Percentiles rank a stretch among this genome's conserved stretches.
Conservation (phyloP, 257 asterid genomes). For the Nicotiana tabacum region DNA sequence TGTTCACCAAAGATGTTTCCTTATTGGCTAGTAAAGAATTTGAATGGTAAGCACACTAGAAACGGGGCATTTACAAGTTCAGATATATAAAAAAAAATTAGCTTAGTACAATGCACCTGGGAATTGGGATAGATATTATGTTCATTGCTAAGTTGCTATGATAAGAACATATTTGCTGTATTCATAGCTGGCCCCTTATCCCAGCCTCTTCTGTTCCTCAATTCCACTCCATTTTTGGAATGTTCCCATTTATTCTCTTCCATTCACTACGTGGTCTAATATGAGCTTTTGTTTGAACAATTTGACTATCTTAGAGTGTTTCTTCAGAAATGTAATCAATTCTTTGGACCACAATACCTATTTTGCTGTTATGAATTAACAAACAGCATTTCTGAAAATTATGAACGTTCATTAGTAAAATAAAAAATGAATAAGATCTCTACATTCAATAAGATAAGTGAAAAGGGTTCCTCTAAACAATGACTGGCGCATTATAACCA, state of each 20-base stretch:
- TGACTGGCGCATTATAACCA: too few relatives aligned
- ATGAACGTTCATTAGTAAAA: too few relatives aligned
- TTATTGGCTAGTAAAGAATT: not conserved
- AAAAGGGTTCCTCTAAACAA: too few relatives aligned
- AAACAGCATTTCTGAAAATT: too few relatives aligned
- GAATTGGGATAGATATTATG: not conserved
- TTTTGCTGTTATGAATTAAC: not conserved
- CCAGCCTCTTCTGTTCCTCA: not conserved
- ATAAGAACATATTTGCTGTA: not conserved
- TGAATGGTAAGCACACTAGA: slow-evolving; percentile 3
- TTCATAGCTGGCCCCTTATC: not conserved
- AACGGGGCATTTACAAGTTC: not conserved
- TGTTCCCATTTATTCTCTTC: not conserved
- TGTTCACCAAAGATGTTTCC: not conserved
- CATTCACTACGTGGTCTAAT: not conserved
- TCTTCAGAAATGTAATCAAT: not conserved
- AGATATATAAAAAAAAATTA: not conserved
- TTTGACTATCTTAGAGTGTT: not conserved
- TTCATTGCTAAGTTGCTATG: not conserved
- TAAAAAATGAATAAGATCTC: too few relatives aligned
- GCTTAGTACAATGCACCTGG: not conserved
- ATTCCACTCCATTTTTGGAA: not conserved
- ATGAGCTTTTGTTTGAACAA: not conserved
- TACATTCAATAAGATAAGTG: too few relatives aligned
- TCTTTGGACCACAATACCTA: not conserved